These are phyloP conservation scores for Linnemannia hyalina DNA, from an alignment of 192 early-diverging fungal genomes.

Conservation along the genomic window DNA sequence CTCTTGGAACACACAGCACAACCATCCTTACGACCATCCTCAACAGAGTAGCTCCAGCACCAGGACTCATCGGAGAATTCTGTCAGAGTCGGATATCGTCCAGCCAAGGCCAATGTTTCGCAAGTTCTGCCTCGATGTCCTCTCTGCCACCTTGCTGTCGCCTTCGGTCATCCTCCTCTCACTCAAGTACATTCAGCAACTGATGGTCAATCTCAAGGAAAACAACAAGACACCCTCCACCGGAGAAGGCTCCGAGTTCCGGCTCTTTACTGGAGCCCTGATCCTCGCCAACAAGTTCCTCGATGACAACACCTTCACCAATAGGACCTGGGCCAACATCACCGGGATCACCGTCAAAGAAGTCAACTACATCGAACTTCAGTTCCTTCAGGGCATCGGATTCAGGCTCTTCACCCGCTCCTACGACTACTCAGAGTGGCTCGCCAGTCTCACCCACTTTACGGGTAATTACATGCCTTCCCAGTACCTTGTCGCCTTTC, in stretches of 20 bases:
- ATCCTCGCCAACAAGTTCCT: constrained; percentile 84
- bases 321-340: constrained; percentile 90
- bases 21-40: neutral
- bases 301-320: constrained; percentile 93
- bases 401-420: constrained; percentile 79
- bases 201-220: constrained; percentile 54
- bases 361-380: constrained; percentile 86
- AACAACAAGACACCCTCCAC: constrained; percentile 58
- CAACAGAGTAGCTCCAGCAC: neutral
- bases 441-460: constrained; percentile 60
- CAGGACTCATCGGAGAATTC: constrained; percentile 27
- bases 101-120: constrained; percentile 46
- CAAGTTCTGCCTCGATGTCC: constrained; percentile 57
- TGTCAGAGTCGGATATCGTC: constrained; percentile 34
- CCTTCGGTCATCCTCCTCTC: constrained; percentile 65
- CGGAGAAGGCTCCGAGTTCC: constrained; percentile 67
- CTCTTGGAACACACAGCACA: neutral
- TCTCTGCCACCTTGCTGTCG: constrained; percentile 63
- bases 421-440: constrained; percentile 78
- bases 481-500: constrained; percentile 33
- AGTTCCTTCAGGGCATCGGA: constrained; percentile 81
- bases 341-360: constrained; percentile 84
- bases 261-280: constrained; percentile 66
- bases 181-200: constrained; percentile 66
- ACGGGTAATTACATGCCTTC: constrained; percentile 52